These are phyloP conservation scores for Yamadazyma taylorii DNA, from an alignment of 1,139 yeast species.

Conservation along the genomic window DNA sequence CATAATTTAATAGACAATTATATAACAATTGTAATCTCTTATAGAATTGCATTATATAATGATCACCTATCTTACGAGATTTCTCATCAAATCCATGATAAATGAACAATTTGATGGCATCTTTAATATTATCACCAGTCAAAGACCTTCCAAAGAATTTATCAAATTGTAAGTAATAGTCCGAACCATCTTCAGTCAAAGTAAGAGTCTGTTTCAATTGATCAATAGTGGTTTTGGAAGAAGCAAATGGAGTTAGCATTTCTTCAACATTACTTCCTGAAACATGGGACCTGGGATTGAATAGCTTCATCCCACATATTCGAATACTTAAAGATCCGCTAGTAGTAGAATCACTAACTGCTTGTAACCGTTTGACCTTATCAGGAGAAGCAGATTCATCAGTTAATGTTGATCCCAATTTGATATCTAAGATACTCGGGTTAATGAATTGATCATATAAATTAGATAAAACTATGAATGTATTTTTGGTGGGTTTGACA, in stretches of 20 bases:
- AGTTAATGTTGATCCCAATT: conserved; percentile 70
- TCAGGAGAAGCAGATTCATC: conserved; percentile 61
- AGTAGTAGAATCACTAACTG: conserved; percentile 72
- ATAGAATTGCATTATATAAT: conserved; percentile 38
- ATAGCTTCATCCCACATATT: conserved; percentile 85
- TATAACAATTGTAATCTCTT: conserved; percentile 63
- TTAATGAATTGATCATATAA: conserved; percentile 55
- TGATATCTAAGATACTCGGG: conserved; percentile 82
- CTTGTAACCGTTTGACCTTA: conserved; percentile 58
- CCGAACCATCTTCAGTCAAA: conserved; percentile 16
- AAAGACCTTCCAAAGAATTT: conserved; percentile 72
- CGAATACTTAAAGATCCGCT: conserved; percentile 75
- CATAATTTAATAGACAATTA: conserved; percentile 61
- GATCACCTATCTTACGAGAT: conserved; percentile 5
- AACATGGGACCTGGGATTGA: no score
- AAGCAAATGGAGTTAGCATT: conserved; percentile 18
- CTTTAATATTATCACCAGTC: conserved; percentile 38
- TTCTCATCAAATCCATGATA: conserved; percentile 17
- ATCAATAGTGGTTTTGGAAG: conserved; percentile 3
- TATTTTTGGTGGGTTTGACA: conserved; percentile 14
- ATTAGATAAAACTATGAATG: conserved; percentile 73
- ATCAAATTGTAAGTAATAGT: conserved; percentile 51
- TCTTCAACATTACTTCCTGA: no score
- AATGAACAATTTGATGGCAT: conserved; percentile 57
- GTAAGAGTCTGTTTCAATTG: conserved; percentile 9